Evolutionary conservation across 2,329 filamentous ascomycete genomes (phyloP), one percentile per base, ranked within the genome.

Genomic region (Hansfordia pulvinata): DNA sequence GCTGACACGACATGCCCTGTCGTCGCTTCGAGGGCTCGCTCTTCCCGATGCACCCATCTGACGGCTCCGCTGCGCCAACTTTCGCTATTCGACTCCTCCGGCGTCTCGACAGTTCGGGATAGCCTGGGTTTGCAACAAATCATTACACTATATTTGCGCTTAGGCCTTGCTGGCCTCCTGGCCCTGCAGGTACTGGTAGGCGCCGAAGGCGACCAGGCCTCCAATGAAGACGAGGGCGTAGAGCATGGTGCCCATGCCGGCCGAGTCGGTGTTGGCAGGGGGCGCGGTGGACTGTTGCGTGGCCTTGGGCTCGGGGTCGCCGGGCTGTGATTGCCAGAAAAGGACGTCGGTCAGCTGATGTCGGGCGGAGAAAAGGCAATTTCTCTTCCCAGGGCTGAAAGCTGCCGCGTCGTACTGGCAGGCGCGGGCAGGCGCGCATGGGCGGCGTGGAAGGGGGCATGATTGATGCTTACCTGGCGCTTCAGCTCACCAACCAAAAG

Each of bases 161-260:
- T 42, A 44, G 30, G 41, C 34, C 31, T 43, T 28, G 35, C 44
- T 33, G 33, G 27, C 35, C 37, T 60, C 47, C 42, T 64, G 56
- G 51, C 64, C 58, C 62, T 88, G 75, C 43, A 92, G 54, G 64
- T 90, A 93, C 57, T 86, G 77, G 67, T 88, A 94, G 44, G 69
- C 81, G 42, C 69, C 69, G 60, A 83, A 96, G 36, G 82, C 84
- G 35, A 73, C 53, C 25, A 73, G 64, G 39, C 77, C 86, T 43
- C 84, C 84, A 39, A 88, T 50, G 40, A 93, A 62, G 43, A 94
- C 54, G 41, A 93, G 42, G 33, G 75, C 80, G 60, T 94, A 94
- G 42, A 92, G 63, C 33, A 76, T 81, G 39, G 92, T 61, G 45
- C 85, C 82, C 32, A 85, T 42, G 40, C 76, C 69, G 28, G 67